These are phyloP conservation scores for Rosa multiflora DNA, from an alignment of 306 rosid species.

Conservation along the genomic window DNA sequence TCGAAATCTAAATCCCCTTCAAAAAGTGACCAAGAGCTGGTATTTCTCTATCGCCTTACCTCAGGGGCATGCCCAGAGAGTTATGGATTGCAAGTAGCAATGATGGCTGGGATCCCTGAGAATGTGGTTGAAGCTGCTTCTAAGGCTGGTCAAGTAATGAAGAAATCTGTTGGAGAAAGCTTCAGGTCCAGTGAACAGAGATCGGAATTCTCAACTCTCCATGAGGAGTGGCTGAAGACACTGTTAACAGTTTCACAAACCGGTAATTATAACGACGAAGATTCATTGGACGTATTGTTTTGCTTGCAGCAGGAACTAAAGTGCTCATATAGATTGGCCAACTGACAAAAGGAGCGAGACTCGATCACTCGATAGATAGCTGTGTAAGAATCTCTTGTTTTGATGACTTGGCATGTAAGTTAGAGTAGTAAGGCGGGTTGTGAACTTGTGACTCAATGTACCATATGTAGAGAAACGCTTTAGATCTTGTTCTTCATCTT, in stretches of 20 bases:
- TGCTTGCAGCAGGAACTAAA: conserved; percentile 75
- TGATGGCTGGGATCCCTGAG: conserved; percentile 89
- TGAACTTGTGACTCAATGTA: not conserved
- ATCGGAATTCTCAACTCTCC: conserved; percentile 84
- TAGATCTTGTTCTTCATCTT: not conserved
- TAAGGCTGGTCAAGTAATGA: conserved; percentile 69
- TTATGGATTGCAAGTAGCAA: conserved; percentile 91
- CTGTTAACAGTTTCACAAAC: conserved; percentile 46
- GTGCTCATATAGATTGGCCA: conserved; percentile 46
- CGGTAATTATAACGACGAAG: conserved; percentile 42
- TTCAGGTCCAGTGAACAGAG: conserved; percentile 74
- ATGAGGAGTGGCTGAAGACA: conserved; percentile 82
- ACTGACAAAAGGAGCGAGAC: conserved; percentile 17
- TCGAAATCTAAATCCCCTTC: conserved; percentile 46
- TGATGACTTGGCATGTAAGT: not conserved
- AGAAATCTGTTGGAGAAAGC: conserved; percentile 54
- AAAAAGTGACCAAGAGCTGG: conserved; percentile 52
- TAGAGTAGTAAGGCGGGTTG: not conserved
- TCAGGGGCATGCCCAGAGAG: conserved; percentile 89
- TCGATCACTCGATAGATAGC: not conserved
- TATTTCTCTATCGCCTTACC: conserved; percentile 75
- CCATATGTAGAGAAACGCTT: not conserved
- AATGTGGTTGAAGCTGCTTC: conserved; percentile 66
- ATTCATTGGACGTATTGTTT: conserved; percentile 59
- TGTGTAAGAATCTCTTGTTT: not conserved